These are phyloP conservation scores for Kregervanrija fluxuum DNA, from an alignment of 805 yeast genomes.

Conservation along the genomic window DNA sequence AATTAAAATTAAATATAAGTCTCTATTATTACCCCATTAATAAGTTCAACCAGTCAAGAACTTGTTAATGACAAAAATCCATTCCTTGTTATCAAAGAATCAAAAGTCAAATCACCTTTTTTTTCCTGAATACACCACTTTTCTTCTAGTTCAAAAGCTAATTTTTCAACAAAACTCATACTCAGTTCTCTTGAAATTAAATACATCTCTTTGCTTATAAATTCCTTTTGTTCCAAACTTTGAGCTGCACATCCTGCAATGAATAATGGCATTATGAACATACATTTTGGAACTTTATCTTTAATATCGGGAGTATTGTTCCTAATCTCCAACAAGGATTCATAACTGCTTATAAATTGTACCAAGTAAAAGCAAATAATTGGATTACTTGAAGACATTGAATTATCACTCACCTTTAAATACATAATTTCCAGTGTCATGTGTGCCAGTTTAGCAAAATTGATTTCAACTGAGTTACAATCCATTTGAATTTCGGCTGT, in stretches of 20 bases:
- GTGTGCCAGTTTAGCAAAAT: slow-evolving; percentile 19
- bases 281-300: slow-evolving; percentile 5
- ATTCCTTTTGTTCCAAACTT: slow-evolving; percentile 18
- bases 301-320: neutral
- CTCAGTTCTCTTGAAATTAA: slow-evolving; percentile 8
- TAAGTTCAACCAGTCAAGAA: no score
- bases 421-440: slow-evolving; percentile 22
- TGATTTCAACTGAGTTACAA: slow-evolving; percentile 1
- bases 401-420: slow-evolving; percentile 16
- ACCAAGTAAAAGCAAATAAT: slow-evolving; percentile 22
- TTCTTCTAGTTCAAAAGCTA: slow-evolving; percentile 21
- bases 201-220: slow-evolving; percentile 22
- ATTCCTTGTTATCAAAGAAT: slow-evolving; percentile 11
- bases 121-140: slow-evolving; percentile 23
- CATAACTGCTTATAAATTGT: slow-evolving; percentile 15
- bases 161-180: slow-evolving; percentile 9
- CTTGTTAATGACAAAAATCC: slow-evolving; percentile 8
- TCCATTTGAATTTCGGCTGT: slow-evolving; percentile 24
- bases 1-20: no score
- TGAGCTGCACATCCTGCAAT: slow-evolving; percentile 24
- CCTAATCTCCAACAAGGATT: slow-evolving; percentile 1
- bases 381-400: slow-evolving; percentile 15
- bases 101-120: slow-evolving; percentile 11
- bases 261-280: slow-evolving; percentile 18
- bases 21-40: no score